Evolutionary conservation across 768 basidiomycete species (phyloP).

Genomic region (Amanita rubescens): DNA sequence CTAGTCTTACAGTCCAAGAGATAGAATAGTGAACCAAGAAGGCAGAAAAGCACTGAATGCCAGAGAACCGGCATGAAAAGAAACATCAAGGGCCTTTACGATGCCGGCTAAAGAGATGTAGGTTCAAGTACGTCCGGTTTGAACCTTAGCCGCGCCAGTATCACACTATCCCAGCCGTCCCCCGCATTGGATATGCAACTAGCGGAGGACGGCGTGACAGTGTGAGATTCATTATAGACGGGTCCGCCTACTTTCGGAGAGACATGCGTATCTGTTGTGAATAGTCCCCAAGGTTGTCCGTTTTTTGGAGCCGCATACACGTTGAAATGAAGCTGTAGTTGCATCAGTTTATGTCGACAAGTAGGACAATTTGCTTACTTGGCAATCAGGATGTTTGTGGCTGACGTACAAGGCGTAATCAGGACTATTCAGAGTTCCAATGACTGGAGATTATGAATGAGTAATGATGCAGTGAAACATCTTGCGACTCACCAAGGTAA

Average conservation of each 20-base stretch:
- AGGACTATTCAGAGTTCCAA: conserved; percentile 53
- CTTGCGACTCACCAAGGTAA: conserved; percentile 25
- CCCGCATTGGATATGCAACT: conserved; percentile 34
- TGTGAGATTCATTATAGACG: conserved; percentile 24
- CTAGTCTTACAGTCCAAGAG: not conserved
- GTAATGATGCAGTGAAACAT: not conserved
- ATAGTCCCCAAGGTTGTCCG: conserved; percentile 52
- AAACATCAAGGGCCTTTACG: too few relatives aligned
- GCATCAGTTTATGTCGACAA: not conserved
- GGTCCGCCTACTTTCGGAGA: conserved; percentile 28
- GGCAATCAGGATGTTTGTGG: conserved; percentile 57
- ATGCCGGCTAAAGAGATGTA: conserved; percentile 25
- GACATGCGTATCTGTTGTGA: conserved; percentile 33
- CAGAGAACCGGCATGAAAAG: not conserved
- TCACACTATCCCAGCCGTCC: conserved; percentile 36
- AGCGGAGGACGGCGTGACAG: conserved; percentile 18
- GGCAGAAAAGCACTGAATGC: not conserved
- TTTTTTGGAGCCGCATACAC: conserved; percentile 34
- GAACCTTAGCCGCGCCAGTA: conserved; percentile 45
- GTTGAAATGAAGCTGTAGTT: conserved; percentile 41
- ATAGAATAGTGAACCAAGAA: conserved; percentile 11
- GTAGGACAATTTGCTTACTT: conserved; percentile 22
- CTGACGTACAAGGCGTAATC: conserved; percentile 75
- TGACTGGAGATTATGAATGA: conserved; percentile 20
- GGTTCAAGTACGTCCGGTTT: conserved; percentile 37